Conservation (phyloP, 768 basidiomycete genomes). For the Pholiota conissans region DNA sequence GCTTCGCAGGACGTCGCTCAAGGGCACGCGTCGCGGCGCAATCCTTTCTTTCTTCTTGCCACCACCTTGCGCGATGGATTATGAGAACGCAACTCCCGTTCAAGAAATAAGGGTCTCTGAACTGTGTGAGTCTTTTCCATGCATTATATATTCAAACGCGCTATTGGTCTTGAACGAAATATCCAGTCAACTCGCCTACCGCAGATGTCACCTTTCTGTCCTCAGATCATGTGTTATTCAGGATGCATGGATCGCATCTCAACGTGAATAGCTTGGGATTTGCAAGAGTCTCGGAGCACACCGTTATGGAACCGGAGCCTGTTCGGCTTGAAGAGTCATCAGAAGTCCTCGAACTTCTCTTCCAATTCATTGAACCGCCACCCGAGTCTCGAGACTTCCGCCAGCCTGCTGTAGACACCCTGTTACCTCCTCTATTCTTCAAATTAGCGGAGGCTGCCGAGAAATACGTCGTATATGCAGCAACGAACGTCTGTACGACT, state of each 20-base stretch:
- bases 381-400: constrained; percentile 2
- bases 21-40: no score
- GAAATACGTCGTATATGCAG: constrained; percentile 21
- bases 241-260: constrained; percentile 5
- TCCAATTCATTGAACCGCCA: constrained; percentile 12
- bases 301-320: not conserved
- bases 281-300: not conserved
- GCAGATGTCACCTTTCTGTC: constrained; percentile 13
- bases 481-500: constrained; percentile 19
- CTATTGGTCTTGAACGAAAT: no score
- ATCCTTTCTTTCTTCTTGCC: no score
- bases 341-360: constrained; percentile 12
- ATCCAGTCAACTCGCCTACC: no score
- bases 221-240: constrained; percentile 12
- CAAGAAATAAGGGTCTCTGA: no score
- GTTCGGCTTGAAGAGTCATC: constrained; percentile 3
- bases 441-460: constrained; percentile 21
- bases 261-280: constrained; percentile 4
- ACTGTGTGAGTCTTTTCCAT: no score
- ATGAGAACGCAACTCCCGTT: no score
- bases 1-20: no score
- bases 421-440: constrained; percentile 6
- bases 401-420: not conserved
- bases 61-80: no score
- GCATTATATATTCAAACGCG: no score